A percentile compares a stretch with the other conserved stretches of the same genome.
Evolutionary conservation across 2,329 filamentous ascomycete species (phyloP).

Genomic region (Acarospora socialis): DNA sequence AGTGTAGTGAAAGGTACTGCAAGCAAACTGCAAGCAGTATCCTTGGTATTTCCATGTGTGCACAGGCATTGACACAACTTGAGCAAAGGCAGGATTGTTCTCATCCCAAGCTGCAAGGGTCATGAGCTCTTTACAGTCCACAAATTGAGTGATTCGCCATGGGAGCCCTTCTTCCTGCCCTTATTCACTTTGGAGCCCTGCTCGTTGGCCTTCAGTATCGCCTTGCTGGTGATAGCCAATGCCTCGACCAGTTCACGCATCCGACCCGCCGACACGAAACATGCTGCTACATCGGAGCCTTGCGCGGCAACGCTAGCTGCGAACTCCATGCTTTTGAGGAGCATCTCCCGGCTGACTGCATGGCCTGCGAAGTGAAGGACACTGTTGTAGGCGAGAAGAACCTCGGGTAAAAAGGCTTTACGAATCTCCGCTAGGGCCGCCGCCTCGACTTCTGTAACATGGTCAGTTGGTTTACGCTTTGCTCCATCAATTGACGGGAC

Average conservation of each 20-base stretch:
- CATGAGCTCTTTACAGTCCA: slow-evolving; percentile 27
- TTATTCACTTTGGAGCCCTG: slow-evolving; percentile 23
- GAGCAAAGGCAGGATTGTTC: no score
- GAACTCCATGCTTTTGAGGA: slow-evolving; percentile 78
- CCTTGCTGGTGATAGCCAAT: slow-evolving; percentile 65
- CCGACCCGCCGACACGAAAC: slow-evolving; percentile 49
- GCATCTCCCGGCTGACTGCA: slow-evolving; percentile 56
- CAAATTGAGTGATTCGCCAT: slow-evolving; percentile 25
- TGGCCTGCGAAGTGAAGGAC: slow-evolving; percentile 68
- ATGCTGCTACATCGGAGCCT: slow-evolving; percentile 48
- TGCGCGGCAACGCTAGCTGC: slow-evolving; percentile 60
- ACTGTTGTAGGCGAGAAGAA: slow-evolving; percentile 69
- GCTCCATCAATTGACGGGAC: background rate
- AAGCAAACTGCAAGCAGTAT: no score
- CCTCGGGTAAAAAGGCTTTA: slow-evolving; percentile 69
- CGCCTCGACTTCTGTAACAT: slow-evolving; percentile 37
- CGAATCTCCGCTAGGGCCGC: slow-evolving; percentile 52
- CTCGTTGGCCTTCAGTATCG: slow-evolving; percentile 41
- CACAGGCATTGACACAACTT: no score
- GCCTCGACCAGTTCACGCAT: slow-evolving; percentile 64
- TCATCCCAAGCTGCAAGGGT: slow-evolving; percentile 12
- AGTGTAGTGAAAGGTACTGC: no score
- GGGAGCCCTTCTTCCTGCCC: slow-evolving; percentile 26
- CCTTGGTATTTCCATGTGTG: no score
- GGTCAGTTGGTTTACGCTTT: slow-evolving; percentile 1